Conservation (phyloP, 2,329 filamentous ascomycete species). For the Penicillium brasilianum region DNA sequence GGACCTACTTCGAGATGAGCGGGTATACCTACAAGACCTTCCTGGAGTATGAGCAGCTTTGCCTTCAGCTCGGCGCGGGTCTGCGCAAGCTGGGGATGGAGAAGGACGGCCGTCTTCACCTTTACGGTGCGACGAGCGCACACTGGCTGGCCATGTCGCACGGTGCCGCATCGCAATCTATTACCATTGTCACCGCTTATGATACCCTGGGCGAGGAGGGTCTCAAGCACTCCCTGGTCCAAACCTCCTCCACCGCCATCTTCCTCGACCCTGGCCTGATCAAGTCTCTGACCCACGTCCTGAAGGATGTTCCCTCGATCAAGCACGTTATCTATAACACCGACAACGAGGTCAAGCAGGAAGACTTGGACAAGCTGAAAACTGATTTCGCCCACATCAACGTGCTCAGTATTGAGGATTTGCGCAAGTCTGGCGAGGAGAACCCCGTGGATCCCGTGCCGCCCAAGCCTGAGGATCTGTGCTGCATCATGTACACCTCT, state of each 20-base stretch:
- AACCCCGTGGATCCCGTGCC: constrained; percentile 73
- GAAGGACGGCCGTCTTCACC: constrained; percentile 71
- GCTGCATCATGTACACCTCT: constrained; percentile 83
- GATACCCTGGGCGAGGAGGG: constrained; percentile 87
- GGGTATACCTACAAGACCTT: constrained; percentile 78
- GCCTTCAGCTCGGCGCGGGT: constrained; percentile 72
- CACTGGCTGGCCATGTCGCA: constrained; percentile 87
- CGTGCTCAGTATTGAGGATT: constrained; percentile 61
- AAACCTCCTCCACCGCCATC: constrained; percentile 81
- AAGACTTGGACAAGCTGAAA: constrained; percentile 60
- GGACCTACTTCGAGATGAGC: constrained; percentile 86
- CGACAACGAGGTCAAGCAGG: constrained; percentile 57
- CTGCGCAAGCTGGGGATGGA: constrained; percentile 75
- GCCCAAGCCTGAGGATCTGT: constrained; percentile 75
- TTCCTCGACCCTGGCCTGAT: constrained; percentile 84
- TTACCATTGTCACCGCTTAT: constrained; percentile 92
- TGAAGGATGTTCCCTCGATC: constrained; percentile 61
- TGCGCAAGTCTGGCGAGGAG: constrained; percentile 62
- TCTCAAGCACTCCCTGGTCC: constrained; percentile 81
- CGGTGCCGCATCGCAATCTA: constrained; percentile 77
- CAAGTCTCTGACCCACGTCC: constrained; percentile 61
- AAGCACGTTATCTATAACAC: constrained; percentile 65
- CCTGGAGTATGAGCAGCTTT: constrained; percentile 74
- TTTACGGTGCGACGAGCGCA: constrained; percentile 82
- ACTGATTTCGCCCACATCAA: constrained; percentile 58